Evolutionary conservation across 176 grass and related monocot species (phyloP).

Genomic region (Bolboschoenus planiculmis): DNA sequence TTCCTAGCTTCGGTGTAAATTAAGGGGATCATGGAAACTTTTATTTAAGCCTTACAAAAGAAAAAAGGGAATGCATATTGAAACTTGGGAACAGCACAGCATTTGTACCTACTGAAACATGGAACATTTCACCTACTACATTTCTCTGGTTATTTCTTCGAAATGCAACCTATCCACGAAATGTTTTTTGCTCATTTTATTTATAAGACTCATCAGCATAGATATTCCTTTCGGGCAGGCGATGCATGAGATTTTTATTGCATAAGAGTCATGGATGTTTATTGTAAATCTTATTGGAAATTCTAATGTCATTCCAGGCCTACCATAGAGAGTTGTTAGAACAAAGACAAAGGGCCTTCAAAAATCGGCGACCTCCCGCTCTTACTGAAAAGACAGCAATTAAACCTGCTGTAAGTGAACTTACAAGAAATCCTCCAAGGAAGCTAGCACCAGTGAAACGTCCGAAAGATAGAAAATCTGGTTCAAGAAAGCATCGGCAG

Average conservation of each 20-base stretch:
- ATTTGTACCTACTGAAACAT: neutral
- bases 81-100: neutral
- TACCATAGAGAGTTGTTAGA: conserved; percentile 84
- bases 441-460: conserved; percentile 43
- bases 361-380: conserved; percentile 28
- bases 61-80: neutral
- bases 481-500: conserved; percentile 42
- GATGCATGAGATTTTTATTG: neutral
- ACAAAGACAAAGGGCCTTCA: conserved; percentile 42
- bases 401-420: conserved; percentile 24
- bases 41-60: neutral
- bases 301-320: conserved; percentile 40
- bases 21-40: neutral
- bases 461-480: conserved; percentile 49
- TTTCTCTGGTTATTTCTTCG: neutral
- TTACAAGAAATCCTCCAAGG: conserved; percentile 32
- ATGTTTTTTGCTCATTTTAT: neutral
- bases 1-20: neutral
- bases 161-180: neutral
- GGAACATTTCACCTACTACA: neutral
- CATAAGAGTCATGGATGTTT: neutral
- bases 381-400: conserved; percentile 13
- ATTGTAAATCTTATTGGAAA: neutral
- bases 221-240: neutral
- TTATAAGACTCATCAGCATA: neutral